Evolutionary conservation across 1,284 basidiomycete species (phyloP).

Genomic region (Coniferiporia weirii): DNA sequence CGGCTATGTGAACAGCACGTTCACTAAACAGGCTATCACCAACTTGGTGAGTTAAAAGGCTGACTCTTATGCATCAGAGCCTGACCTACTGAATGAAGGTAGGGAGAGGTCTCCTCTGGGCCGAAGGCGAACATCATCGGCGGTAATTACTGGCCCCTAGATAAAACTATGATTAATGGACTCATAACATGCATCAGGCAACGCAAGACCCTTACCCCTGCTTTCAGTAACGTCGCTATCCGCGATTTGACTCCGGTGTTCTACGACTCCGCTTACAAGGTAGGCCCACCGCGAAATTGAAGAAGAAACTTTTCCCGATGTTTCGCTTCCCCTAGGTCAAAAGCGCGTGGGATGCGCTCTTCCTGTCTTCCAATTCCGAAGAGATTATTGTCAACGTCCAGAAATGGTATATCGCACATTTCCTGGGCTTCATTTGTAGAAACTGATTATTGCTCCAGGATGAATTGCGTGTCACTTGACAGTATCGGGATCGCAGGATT

Average conservation of each 20-base stretch:
- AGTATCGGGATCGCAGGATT: constrained; percentile 55
- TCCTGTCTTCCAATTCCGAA: constrained; percentile 32
- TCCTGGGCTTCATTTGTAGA: too few relatives aligned
- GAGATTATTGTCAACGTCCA: constrained; percentile 48
- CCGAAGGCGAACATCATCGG: constrained; percentile 48
- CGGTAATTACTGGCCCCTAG: constrained; percentile 19
- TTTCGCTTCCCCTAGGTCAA: constrained; percentile 35
- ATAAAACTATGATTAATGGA: not conserved
- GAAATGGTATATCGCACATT: constrained; percentile 33
- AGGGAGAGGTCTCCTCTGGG: constrained; percentile 43
- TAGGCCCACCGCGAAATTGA: constrained; percentile 18
- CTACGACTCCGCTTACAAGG: constrained; percentile 47
- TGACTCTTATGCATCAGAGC: not conserved
- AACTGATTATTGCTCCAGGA: constrained; percentile 28
- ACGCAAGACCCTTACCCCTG: constrained; percentile 37
- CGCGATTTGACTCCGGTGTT: constrained; percentile 33
- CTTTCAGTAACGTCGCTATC: constrained; percentile 38
- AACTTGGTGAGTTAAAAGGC: constrained; percentile 31
- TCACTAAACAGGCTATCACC: constrained; percentile 36
- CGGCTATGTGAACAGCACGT: constrained; percentile 38
- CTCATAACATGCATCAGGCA: constrained; percentile 30
- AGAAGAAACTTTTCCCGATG: not conserved
- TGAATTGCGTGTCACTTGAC: constrained; percentile 49
- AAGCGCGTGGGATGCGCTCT: constrained; percentile 42
- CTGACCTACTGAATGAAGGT: constrained; percentile 31